Conservation (phyloP, 306 rosid genomes). For the Cucumis cinereus region DNA sequence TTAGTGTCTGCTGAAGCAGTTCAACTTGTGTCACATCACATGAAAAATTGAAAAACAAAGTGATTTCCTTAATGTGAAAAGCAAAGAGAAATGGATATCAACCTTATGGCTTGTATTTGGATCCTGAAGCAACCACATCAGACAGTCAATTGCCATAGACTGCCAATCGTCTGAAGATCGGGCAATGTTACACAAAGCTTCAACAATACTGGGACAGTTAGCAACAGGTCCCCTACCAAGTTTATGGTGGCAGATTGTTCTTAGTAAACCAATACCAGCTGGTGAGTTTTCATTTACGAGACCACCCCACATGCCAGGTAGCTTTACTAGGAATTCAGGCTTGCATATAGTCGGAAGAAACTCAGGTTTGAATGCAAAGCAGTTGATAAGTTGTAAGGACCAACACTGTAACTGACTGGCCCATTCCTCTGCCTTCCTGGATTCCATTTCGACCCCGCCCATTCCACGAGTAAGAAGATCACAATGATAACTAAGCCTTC, state of each 20-base stretch:
- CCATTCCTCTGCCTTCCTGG: slow-evolving; percentile 99
- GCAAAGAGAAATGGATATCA: not conserved
- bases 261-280: slow-evolving; percentile 85
- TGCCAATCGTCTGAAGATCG: slow-evolving; percentile 98
- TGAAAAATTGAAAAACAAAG: not conserved
- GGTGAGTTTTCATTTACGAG: slow-evolving; percentile 97
- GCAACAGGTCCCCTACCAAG: slow-evolving; percentile 92
- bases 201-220: slow-evolving; percentile 62
- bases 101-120: slow-evolving; percentile 84
- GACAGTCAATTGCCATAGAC: slow-evolving; percentile 97
- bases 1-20: not conserved
- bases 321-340: slow-evolving; percentile 63
- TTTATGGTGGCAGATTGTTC: slow-evolving; percentile 96
- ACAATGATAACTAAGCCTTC: slow-evolving; percentile 92
- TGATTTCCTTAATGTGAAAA: not conserved
- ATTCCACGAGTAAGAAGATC: slow-evolving; percentile 97
- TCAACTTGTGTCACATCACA: not conserved
- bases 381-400: slow-evolving; percentile 96
- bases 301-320: slow-evolving; percentile 99
- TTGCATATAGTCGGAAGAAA: slow-evolving; percentile 87
- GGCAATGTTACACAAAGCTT: slow-evolving; percentile 83
- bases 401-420: slow-evolving; percentile 98
- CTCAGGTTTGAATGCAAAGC: slow-evolving; percentile 93
- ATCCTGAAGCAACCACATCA: slow-evolving; percentile 92
- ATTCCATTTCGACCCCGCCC: slow-evolving; percentile 99